phyloP scores from a whole-genome alignment of 2,329 filamentous ascomycete species.

The Trichoderma koningiopsis region DNA sequence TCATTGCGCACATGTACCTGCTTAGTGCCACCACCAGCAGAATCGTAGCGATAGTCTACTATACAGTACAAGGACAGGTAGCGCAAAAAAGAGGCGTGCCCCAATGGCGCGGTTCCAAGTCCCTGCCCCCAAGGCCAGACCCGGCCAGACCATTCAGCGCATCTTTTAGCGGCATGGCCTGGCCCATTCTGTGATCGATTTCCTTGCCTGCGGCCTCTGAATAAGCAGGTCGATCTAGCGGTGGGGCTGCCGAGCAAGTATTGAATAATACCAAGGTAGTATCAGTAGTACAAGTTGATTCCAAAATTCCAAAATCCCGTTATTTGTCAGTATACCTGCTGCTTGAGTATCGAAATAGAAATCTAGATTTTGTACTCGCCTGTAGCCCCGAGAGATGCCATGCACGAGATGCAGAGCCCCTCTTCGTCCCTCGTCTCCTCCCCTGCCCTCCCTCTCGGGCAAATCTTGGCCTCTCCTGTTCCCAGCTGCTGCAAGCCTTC shows the following conservation, averaged over 20 bases:
- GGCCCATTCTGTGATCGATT: not conserved
- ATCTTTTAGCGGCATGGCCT: not conserved
- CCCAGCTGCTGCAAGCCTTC: slow-evolving; percentile 21
- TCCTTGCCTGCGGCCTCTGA: not conserved
- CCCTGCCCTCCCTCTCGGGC: not conserved
- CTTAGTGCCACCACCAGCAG: not conserved
- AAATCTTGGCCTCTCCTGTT: slow-evolving; percentile 10
- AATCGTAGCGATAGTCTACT: not conserved
- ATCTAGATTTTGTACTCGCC: not conserved
- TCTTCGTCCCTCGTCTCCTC: not conserved
- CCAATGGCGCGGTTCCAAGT: not conserved
- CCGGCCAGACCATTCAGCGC: not conserved
- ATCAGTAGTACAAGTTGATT: not conserved
- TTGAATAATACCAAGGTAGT: too few species aligned
- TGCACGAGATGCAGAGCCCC: not conserved
- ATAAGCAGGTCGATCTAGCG: not conserved
- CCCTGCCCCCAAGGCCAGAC: not conserved
- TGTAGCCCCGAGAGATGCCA: not conserved
- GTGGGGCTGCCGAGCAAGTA: not conserved
- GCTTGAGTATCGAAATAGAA: not conserved
- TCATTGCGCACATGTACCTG: not conserved
- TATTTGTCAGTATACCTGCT: not conserved
- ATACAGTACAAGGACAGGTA: not conserved
- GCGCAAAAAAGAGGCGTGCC: not conserved
- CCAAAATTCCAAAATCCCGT: not conserved